Base-by-base conservation (phyloP, 73 alveolate genomes). In the Paramecium sexaurelia region DNA sequence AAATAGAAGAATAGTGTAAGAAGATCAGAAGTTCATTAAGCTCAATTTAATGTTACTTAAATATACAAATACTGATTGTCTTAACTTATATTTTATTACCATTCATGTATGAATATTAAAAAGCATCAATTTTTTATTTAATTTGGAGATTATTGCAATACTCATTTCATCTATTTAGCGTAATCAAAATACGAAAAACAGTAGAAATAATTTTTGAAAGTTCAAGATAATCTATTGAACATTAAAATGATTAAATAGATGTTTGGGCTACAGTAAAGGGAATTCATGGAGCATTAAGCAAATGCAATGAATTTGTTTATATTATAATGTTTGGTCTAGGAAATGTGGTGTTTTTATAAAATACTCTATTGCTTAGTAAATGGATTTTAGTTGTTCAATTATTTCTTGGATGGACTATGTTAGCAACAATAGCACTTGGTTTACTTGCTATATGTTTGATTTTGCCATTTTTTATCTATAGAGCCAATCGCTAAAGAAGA, bases 211-310 rank as follows among this genome's bases (percentile, higher is more conserved):
- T 61, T 13, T 61, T 26, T 4, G 83, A 61, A 61, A 45, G 43
- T 11, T 61, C 83, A 61, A 19, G 47, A 13, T 26, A 61, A 61
- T 61, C 1, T 10, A 24, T 61, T 26, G 83, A 61, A 10, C 11
- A 61, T 26, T 29, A 26, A 5, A 61, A 61, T 61, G 47, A 61
- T 10, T 32, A 26, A 61, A 24, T 26, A 0, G 83, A 61, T 61
- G 83, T 61, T 61, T 61, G 83, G 83, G 83, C 83, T 29, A 8
- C 83, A 29, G 83, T 61, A 26, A 61, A 24, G 26, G 83, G 83
- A 24, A 61, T 26, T 61, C 83, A 61, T 61, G 43, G 20, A 29
- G 43, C 83, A 26, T 61, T 61, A 61, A 61, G 24, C 9, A 61
- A 61, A 61, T 26, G 39, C 39, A 61, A 61, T 61, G 83, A 61